Evolutionary conservation across 148 eudicot species (phyloP).

Genomic region (Rhododendron griersonianum): DNA sequence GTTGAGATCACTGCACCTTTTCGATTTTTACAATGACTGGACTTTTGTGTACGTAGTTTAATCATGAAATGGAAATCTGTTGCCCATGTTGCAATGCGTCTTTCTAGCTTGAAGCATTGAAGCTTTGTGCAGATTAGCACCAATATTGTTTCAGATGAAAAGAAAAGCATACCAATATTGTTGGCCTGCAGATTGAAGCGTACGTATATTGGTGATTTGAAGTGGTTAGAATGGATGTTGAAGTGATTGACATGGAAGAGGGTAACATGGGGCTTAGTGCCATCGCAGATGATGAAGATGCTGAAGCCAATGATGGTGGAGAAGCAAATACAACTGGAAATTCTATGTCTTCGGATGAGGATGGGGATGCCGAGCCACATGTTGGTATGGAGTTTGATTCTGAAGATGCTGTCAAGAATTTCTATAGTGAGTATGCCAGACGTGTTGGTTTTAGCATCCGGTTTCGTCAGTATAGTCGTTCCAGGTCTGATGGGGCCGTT

Average conservation of each 20-base stretch:
- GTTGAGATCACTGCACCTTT: neutral
- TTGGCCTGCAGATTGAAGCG: neutral
- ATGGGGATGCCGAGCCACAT: conserved; percentile 50
- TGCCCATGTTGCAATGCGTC: neutral
- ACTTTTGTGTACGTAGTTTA: neutral
- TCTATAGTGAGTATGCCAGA: conserved; percentile 67
- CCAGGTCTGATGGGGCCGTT: conserved; percentile 32
- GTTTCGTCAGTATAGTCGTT: conserved; percentile 30
- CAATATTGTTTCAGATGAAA: conserved; percentile 12
- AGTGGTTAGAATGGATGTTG: conserved; percentile 38
- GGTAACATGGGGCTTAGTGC: conserved; percentile 46
- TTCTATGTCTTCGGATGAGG: conserved; percentile 32
- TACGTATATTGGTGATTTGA: neutral
- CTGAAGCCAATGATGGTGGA: conserved; percentile 34
- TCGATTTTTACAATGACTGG: neutral
- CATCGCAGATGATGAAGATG: conserved; percentile 38
- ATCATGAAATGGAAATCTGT: neutral
- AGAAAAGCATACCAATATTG: neutral
- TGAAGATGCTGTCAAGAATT: conserved; percentile 52
- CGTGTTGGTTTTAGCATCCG: conserved; percentile 54
- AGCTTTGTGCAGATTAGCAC: conserved; percentile 11
- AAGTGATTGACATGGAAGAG: conserved; percentile 37
- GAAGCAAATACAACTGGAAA: conserved; percentile 29
- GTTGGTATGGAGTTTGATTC: conserved; percentile 75
- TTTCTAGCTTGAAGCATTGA: conserved; percentile 2